Evolutionary conservation across 306 rosid species (phyloP).

Genomic region (Aeschynomene evenia): DNA sequence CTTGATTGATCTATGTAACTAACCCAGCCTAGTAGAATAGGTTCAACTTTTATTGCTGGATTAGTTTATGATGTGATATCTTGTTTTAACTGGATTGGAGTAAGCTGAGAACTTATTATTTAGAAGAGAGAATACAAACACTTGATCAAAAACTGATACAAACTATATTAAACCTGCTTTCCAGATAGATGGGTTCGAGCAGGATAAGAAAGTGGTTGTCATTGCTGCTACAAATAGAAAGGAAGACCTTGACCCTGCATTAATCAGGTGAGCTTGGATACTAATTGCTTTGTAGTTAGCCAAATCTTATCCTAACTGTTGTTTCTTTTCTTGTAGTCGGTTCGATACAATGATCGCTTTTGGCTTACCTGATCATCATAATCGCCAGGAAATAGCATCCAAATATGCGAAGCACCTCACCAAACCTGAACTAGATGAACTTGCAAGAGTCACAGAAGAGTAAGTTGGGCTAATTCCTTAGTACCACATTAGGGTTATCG

Average conservation of each 20-base stretch:
- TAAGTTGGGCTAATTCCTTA: slow-evolving; percentile 24
- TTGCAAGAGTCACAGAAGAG: slow-evolving; percentile 40
- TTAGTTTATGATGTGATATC: not conserved
- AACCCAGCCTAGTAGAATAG: not conserved
- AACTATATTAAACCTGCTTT: not conserved
- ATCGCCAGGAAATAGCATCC: slow-evolving; percentile 74
- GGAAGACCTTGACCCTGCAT: slow-evolving; percentile 92
- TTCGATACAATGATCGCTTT: slow-evolving; percentile 77
- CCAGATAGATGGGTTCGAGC: slow-evolving; percentile 98
- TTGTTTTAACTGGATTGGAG: not conserved
- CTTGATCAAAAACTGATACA: not conserved
- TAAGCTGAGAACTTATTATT: not conserved
- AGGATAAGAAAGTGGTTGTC: slow-evolving; percentile 83
- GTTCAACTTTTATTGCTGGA: not conserved
- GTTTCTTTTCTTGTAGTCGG: slow-evolving; percentile 51
- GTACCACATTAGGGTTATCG: not conserved
- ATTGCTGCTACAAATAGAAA: slow-evolving; percentile 95
- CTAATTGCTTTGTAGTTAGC: slow-evolving; percentile 11
- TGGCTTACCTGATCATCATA: slow-evolving; percentile 72
- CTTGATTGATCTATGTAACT: not conserved
- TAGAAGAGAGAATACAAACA: not conserved
- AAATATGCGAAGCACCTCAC: slow-evolving; percentile 78
- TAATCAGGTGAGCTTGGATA: slow-evolving; percentile 56
- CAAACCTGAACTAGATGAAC: slow-evolving; percentile 37
- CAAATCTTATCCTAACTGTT: slow-evolving; percentile 11